Percentiles rank a stretch among this genome's conserved stretches.
Evolutionary conservation across 345 rosid species (phyloP).

Genomic region (Hibiscus syriacus): DNA sequence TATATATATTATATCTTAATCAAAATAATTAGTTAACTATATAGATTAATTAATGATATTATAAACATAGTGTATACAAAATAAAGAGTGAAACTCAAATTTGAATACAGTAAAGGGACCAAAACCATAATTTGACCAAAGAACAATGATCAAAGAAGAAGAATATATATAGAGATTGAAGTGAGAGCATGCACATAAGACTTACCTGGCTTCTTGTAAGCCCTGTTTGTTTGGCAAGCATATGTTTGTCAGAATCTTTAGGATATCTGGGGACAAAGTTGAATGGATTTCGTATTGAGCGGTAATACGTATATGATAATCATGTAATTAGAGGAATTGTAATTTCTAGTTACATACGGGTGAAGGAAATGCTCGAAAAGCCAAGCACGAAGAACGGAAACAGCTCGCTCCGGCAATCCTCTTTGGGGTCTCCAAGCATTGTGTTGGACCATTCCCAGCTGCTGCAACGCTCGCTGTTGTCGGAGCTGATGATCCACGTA

Average conservation of each 20-base stretch:
- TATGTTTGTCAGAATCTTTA: slow-evolving; percentile 66
- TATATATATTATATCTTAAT: no score
- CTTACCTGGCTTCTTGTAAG: slow-evolving; percentile 73
- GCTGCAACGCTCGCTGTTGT: slow-evolving; percentile 49
- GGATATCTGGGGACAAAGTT: slow-evolving; percentile 45
- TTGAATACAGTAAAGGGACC: no score
- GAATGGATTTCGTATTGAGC: neutral
- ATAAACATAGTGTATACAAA: no score
- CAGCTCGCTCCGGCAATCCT: slow-evolving; percentile 76
- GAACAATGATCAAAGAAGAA: no score
- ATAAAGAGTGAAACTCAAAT: no score
- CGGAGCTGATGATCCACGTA: slow-evolving; percentile 45
- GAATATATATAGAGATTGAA: no score
- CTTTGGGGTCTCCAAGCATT: slow-evolving; percentile 76
- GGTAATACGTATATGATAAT: neutral
- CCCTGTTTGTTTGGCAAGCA: slow-evolving; percentile 81
- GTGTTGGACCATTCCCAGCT: slow-evolving; percentile 47
- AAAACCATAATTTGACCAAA: no score
- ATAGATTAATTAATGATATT: no score
- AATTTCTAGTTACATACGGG: slow-evolving; percentile 41
- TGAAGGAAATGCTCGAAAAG: slow-evolving; percentile 85
- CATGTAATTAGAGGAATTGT: neutral
- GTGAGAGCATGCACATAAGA: neutral
- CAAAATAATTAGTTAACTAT: no score
- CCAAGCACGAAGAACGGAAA: slow-evolving; percentile 72